Evolutionary conservation across 371 early-diverging fungal species (phyloP), one percentile per base, ranked within the genome.

Genomic region (Syncephalastrum monosporum): DNA sequence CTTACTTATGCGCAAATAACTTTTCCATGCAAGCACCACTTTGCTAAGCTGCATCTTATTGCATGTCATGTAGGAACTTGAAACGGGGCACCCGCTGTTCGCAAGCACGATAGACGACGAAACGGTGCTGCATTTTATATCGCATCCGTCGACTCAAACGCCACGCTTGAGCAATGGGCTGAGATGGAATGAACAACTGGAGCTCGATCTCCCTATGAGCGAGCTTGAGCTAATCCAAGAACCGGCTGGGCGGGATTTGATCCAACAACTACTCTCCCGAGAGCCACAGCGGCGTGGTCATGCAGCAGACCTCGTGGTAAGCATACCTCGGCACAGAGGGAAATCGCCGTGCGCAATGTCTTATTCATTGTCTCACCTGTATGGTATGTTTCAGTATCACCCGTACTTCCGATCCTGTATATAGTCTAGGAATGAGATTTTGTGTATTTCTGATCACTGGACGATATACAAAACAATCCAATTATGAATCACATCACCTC

Each of bases 111-210:
- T 72, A 57, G 74, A 74, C 29, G 75, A 78, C 55, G 75, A 74
- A 60, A 78, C 78, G 0, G 74, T 78, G 43, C 55, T 78, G 3
- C 78, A 78, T 42, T 78, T 78, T 42, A 55, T 78, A 46, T 78
- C 78, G 0, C 78, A 78, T 57, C 78, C 78, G 15, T 74, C 78
- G 8, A 67, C 73, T 6, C 69, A 72, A 4, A 78, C 78, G 19
- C 78, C 78, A 2, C 68, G 65, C 46, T 56, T 78, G 6, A 74
- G 72, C 43, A 78, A 78, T 47, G 75, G 78, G 4, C 53, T 78
- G 21, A 61, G 78, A 42, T 78, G 78, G 78, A 78, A 72, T 43
- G 68, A 74, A 17, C 61, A 71, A 12, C 66, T 63, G n/a, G 78
- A 78, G 52, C 43, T 78, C 14, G 71, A 74, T 42, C 74, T 78